These are phyloP conservation scores for Entomortierella chlamydospora DNA, from an alignment of 192 early-diverging fungal genomes.

Conservation along the genomic window DNA sequence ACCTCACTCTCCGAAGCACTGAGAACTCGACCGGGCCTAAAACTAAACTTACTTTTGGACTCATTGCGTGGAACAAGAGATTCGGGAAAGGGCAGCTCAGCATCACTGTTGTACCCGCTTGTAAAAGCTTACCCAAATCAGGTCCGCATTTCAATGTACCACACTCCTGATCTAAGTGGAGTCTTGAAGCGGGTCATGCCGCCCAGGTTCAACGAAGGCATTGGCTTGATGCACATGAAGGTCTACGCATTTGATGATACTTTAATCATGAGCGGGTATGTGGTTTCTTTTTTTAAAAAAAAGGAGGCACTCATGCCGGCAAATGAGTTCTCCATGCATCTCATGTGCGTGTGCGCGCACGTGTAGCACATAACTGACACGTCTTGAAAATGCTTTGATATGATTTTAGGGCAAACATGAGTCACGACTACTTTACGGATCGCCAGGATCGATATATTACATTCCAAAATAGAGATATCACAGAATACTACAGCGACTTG, in stretches of 20 bases:
- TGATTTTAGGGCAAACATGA: constrained; percentile 91
- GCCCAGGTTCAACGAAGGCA: constrained; percentile 90
- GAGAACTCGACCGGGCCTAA: constrained; percentile 56
- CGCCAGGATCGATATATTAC: constrained; percentile 95
- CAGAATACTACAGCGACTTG: constrained; percentile 79
- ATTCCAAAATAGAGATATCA: constrained; percentile 69
- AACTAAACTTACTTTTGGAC: constrained; percentile 88
- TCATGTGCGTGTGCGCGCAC: too few species aligned
- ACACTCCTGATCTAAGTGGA: constrained; percentile 85
- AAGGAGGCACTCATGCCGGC: too few species aligned
- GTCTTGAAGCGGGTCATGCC: constrained; percentile 79
- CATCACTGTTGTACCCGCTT: constrained; percentile 73
- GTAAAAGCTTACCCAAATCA: constrained; percentile 72
- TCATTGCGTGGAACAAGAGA: constrained; percentile 86
- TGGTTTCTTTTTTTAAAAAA: too few species aligned
- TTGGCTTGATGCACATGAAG: constrained; percentile 97
- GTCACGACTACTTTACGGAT: constrained; percentile 93
- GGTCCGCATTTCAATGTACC: constrained; percentile 83
- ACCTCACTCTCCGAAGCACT: constrained; percentile 71
- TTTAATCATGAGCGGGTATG: constrained; percentile 83
- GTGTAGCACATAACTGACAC: too few species aligned
- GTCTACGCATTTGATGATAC: constrained; percentile 90
- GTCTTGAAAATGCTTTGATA: too few species aligned
- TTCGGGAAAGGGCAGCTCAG: constrained; percentile 66
- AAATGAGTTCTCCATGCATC: too few species aligned